A percentile compares a stretch with the other conserved stretches of the same genome.
Evolutionary conservation across 257 asterid species (phyloP).

Genomic region (Solanum clarkiae): DNA sequence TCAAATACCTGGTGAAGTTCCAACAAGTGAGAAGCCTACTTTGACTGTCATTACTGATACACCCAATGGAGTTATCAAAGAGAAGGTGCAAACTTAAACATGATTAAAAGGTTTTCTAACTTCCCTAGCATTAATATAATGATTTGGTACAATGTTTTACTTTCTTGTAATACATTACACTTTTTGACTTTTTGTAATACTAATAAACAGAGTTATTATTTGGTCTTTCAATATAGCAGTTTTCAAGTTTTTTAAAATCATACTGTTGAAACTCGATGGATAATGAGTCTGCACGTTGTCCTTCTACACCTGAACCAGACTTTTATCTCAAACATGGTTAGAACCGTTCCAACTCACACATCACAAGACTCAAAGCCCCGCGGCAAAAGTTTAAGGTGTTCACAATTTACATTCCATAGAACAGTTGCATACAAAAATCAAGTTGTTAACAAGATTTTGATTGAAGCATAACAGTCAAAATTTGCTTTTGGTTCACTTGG

Average conservation of each 20-base stretch:
- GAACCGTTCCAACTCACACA: background rate
- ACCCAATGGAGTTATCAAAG: slow-evolving; percentile 1
- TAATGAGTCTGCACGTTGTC: background rate
- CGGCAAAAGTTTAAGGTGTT: background rate
- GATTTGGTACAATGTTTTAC: background rate
- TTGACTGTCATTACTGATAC: slow-evolving; percentile 32
- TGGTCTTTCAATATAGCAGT: background rate
- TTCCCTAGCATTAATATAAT: background rate
- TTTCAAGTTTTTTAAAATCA: background rate
- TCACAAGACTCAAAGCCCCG: background rate
- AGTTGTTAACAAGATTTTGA: background rate
- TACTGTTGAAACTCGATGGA: background rate
- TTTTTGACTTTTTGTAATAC: background rate
- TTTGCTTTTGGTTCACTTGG: too few relatives aligned
- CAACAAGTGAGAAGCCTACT: slow-evolving; percentile 18
- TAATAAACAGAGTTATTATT: background rate
- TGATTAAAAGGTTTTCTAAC: background rate
- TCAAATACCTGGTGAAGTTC: slow-evolving; percentile 24
- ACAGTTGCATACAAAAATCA: background rate
- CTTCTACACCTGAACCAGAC: background rate
- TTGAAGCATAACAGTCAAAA: background rate
- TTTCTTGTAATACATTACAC: background rate
- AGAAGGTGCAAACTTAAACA: background rate
- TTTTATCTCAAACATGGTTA: background rate
- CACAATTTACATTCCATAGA: background rate